These are phyloP conservation scores for Plasmopara viticola DNA, from an alignment of 352 stramenopile species.

Conservation along the genomic window DNA sequence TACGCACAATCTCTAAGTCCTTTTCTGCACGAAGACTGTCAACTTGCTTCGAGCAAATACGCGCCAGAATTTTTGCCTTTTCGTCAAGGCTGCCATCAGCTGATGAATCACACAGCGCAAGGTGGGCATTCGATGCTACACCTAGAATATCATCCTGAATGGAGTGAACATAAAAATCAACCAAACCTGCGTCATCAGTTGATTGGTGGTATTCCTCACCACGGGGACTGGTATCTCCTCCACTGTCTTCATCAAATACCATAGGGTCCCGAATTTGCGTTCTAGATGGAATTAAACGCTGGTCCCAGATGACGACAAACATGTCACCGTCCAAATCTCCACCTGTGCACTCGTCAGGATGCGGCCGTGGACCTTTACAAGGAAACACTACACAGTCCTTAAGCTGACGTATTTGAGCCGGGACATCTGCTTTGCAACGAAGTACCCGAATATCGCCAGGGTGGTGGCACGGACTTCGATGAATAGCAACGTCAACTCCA, in stretches of 20 bases:
- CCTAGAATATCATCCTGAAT: slow-evolving; percentile 71
- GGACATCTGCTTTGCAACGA: slow-evolving; percentile 43
- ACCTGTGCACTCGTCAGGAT: slow-evolving; percentile 75
- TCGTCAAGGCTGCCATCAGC: slow-evolving; percentile 40
- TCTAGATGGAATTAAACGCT: slow-evolving; percentile 48
- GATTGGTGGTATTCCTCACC: slow-evolving; percentile 22
- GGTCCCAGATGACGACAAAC: slow-evolving; percentile 81
- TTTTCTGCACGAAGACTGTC: slow-evolving; percentile 56
- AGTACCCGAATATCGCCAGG: slow-evolving; percentile 70
- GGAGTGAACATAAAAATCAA: slow-evolving; percentile 70
- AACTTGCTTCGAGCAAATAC: slow-evolving; percentile 67
- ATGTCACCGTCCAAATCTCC: slow-evolving; percentile 78
- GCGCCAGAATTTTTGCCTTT: slow-evolving; percentile 44
- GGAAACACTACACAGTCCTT: slow-evolving; percentile 78
- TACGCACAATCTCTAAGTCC: slow-evolving; percentile 48
- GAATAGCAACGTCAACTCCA: slow-evolving; percentile 50
- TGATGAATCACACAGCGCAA: slow-evolving; percentile 54
- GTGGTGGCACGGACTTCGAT: slow-evolving; percentile 75
- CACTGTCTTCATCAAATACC: slow-evolving; percentile 29
- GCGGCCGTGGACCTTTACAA: slow-evolving; percentile 49
- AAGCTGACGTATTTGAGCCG: slow-evolving; percentile 33
- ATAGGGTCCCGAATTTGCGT: slow-evolving; percentile 42
- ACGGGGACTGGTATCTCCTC: slow-evolving; percentile 10
- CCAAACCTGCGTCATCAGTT: slow-evolving; percentile 40
- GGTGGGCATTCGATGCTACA: slow-evolving; percentile 69